Conservation (phyloP, 345 rosid species). For the Rhodomyrtus tomentosa region DNA sequence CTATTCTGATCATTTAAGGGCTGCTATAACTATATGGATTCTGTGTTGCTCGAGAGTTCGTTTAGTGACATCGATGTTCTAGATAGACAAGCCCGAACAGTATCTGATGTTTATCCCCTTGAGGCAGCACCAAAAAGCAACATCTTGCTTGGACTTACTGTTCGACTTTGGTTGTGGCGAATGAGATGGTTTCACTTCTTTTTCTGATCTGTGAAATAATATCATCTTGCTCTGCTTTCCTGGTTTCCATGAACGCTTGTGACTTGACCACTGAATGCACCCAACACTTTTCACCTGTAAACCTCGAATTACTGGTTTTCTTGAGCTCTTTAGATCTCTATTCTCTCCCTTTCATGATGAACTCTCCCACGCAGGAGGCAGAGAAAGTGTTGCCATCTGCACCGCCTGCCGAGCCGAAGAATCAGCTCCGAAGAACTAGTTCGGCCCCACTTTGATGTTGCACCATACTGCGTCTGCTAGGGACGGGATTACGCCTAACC, state of each 20-base stretch:
- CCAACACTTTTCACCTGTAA: not conserved
- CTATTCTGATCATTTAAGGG: not conserved
- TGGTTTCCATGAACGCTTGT: not conserved
- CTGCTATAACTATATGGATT: not conserved
- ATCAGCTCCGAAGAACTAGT: constrained; percentile 13
- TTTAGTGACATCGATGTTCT: not conserved
- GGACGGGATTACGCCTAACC: not conserved
- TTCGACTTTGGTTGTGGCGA: not conserved
- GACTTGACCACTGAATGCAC: not conserved
- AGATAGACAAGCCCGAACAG: not conserved
- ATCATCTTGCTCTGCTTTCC: not conserved
- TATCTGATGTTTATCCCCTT: not conserved
- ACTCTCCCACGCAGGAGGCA: constrained; percentile 4
- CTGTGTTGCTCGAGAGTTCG: not conserved
- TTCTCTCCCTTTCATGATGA: not conserved
- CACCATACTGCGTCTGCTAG: not conserved
- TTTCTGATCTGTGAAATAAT: not conserved
- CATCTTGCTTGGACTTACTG: not conserved
- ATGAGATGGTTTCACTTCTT: not conserved
- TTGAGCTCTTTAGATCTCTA: not conserved
- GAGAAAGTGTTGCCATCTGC: constrained; percentile 8
- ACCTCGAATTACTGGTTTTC: not conserved
- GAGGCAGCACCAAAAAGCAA: not conserved
- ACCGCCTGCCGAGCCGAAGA: constrained; percentile 17
- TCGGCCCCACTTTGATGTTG: constrained; percentile 16